Evolutionary conservation across 1,139 yeast genomes (phyloP).

Genomic region (Suhomyces maxii): DNA sequence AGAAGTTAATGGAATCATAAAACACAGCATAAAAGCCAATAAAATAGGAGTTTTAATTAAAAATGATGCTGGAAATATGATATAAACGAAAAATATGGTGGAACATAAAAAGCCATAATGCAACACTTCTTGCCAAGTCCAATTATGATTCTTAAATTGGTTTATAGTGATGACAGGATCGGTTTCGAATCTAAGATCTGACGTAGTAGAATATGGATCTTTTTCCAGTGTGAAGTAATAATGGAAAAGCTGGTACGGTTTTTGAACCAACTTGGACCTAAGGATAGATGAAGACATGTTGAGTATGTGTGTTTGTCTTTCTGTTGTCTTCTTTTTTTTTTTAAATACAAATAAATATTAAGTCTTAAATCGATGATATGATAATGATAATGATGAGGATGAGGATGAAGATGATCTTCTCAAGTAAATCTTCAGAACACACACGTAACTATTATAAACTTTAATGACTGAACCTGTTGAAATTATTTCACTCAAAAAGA

Average conservation of each 20-base stretch:
- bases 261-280: conserved; percentile 36
- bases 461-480: no score
- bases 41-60: conserved; percentile 46
- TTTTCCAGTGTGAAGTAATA: conserved; percentile 60
- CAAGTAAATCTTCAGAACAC: no score
- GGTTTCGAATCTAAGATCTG: conserved; percentile 61
- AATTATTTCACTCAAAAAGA: no score
- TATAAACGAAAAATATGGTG: conserved; percentile 52
- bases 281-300: conserved; percentile 21
- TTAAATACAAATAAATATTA: no score
- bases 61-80: conserved; percentile 54
- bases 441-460: no score
- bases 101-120: conserved; percentile 54
- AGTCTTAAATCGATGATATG: no score
- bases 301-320: background rate
- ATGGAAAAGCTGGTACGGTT: conserved; percentile 48
- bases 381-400: no score
- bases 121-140: conserved; percentile 44
- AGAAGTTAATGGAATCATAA: conserved; percentile 68
- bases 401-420: no score
- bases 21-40: conserved; percentile 35
- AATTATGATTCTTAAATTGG: conserved; percentile 50
- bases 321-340: no score
- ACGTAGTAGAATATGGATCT: conserved; percentile 52
- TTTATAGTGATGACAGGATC: conserved; percentile 51